These are phyloP conservation scores for Diaporthe velutina DNA, from an alignment of 2,329 filamentous ascomycete species.

Conservation along the genomic window DNA sequence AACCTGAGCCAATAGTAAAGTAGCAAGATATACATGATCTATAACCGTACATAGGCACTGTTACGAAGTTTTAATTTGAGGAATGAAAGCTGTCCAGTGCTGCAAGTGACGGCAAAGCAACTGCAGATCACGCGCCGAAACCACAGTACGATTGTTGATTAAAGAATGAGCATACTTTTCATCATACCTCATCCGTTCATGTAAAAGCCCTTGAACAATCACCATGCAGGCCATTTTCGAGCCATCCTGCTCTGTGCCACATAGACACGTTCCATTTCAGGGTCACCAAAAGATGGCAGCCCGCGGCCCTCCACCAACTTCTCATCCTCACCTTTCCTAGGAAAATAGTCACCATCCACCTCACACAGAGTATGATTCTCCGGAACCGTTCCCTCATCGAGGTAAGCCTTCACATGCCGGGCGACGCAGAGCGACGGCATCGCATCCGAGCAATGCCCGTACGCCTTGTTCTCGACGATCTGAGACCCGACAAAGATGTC, in stretches of 20 bases:
- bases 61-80: no score
- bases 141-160: no score
- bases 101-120: no score
- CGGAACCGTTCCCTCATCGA: slow-evolving; percentile 54
- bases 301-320: no score
- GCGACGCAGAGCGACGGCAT: slow-evolving; percentile 53
- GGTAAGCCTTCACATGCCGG: slow-evolving; percentile 51
- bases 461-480: slow-evolving; percentile 55
- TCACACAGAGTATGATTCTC: slow-evolving; percentile 51
- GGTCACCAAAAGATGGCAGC: neutral
- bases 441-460: slow-evolving; percentile 57
- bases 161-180: no score
- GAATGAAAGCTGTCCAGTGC: no score
- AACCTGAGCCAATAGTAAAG: no score
- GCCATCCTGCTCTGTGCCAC: neutral
- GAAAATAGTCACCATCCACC: slow-evolving; percentile 53
- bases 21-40: no score
- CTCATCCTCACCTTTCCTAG: slow-evolving; percentile 42
- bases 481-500: slow-evolving; percentile 52
- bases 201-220: neutral
- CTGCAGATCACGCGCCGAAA: no score
- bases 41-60: fast-evolving
- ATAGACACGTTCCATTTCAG: neutral
- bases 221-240: neutral
- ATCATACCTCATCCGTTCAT: neutral